These are phyloP conservation scores for Rhynchospora tenuis DNA, from an alignment of 176 grass and related monocot genomes.

Conservation along the genomic window DNA sequence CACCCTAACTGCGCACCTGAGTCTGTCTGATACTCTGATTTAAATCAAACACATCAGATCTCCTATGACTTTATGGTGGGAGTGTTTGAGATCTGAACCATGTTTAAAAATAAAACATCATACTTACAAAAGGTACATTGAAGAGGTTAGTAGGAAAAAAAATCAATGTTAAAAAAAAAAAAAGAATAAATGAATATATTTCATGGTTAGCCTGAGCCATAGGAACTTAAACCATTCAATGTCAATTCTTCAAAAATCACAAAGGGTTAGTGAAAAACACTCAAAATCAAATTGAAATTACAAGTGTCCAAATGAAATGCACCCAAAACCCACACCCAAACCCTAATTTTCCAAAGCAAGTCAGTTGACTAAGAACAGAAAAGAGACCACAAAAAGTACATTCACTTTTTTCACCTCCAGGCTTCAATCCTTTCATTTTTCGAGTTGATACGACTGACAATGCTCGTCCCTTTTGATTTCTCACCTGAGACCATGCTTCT, in stretches of 20 bases:
- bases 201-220: not conserved
- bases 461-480: conserved; percentile 58
- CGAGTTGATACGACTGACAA: conserved; percentile 76
- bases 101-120: not conserved
- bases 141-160: conserved; percentile 2
- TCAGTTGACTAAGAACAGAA: conserved; percentile 26
- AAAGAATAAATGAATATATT: conserved; percentile 6
- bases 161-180: not conserved
- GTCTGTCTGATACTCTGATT: not conserved
- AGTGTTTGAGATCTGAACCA: not conserved
- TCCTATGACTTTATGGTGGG: not conserved
- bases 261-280: conserved; percentile 7
- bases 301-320: conserved; percentile 26
- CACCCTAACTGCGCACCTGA: not conserved
- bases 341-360: conserved; percentile 42
- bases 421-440: conserved; percentile 79
- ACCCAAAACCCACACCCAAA: conserved; percentile 16
- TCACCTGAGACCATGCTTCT: conserved; percentile 26
- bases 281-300: conserved; percentile 26
- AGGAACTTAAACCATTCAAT: conserved; percentile 11
- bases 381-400: conserved; percentile 3
- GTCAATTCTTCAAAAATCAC: not conserved
- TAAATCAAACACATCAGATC: not conserved
- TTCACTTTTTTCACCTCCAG: conserved; percentile 62
- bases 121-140: not conserved